Evolutionary conservation across 2,329 filamentous ascomycete genomes (phyloP), one percentile per base, ranked within the genome.

Genomic region (Aschersonia sp.): DNA sequence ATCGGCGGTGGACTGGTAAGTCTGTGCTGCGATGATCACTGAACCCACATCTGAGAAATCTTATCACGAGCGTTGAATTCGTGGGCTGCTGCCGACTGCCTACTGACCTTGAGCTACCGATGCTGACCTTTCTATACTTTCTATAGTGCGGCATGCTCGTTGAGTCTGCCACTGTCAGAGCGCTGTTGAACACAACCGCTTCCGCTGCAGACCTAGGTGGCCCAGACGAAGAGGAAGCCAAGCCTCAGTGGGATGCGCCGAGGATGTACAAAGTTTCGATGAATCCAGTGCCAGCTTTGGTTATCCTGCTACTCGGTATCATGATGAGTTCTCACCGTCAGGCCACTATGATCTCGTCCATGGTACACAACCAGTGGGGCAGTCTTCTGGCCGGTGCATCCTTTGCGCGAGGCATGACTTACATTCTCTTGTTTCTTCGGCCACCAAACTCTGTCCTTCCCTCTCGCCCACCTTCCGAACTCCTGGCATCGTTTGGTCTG

Each of bases 251-350:
- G 4, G 45, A 72, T 46, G 61, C 73, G 14, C 87, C 87, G 0
- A 73, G 71, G 47, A 77, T 79, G 7, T 89, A 94, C 62, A 66
- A 70, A 10, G 77, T 88, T 53, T 86, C 89, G 1, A 72, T 92
- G 60, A 95, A 97, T 62, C 90, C 89, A 0, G 77, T 97, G 55
- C 92, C 90, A 0, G 86, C 82, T 1, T 71, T 97, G 4, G 77
- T 95, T 45, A 90, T 97, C 54, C 71, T 95, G 49, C 71, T 95
- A 1, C 72, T 95, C 1, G 92, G 92, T 35, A 77, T 89, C 61
- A 92, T 95, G 85, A 97, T 97, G 90, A 84, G 84, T 59, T 87
- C 85, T 30, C 90, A 97, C 64, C 86, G 90, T 50, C 89, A 95
- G 62, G 63, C 71, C 31, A 85, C 80, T 50, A 87, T 87, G 82